Percentiles rank a stretch among this genome's conserved stretches.
These are phyloP conservation scores for Plicaturopsis crispa DNA, from an alignment of 768 basidiomycete species.

Conservation along the genomic window DNA sequence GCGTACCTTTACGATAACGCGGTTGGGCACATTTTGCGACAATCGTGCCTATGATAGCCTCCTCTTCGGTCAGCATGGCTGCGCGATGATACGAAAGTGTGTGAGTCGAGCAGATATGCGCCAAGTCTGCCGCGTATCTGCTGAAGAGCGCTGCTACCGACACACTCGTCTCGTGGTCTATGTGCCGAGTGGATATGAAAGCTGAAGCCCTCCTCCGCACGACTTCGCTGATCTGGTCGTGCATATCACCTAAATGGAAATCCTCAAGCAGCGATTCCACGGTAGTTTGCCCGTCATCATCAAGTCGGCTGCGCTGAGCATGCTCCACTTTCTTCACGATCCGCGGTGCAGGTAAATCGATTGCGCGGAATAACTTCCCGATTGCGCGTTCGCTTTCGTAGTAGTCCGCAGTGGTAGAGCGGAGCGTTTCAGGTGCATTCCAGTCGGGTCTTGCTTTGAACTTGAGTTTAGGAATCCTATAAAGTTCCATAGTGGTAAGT, in stretches of 20 bases:
- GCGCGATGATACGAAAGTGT: constrained; percentile 35
- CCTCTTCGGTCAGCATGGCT: constrained; percentile 49
- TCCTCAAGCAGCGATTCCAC: constrained; percentile 4
- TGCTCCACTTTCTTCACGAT: not conserved
- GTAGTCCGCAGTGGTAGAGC: constrained; percentile 18
- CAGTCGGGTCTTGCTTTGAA: constrained; percentile 45
- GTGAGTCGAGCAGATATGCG: constrained; percentile 37
- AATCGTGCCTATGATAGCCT: constrained; percentile 61
- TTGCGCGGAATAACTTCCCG: constrained; percentile 53
- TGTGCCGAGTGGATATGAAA: constrained; percentile 11
- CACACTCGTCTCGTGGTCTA: constrained; percentile 4
- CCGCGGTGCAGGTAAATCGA: constrained; percentile 39
- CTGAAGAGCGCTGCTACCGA: constrained; percentile 13
- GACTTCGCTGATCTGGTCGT: constrained; percentile 6
- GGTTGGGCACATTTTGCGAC: constrained; percentile 54
- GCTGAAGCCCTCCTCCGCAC: constrained; percentile 13
- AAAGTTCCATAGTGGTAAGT: not conserved
- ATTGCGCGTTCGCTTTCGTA: constrained; percentile 51
- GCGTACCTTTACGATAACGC: constrained; percentile 33
- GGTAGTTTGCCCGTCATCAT: not conserved
- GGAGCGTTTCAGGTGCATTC: constrained; percentile 54
- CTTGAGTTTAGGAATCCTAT: constrained; percentile 42
- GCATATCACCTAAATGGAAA: constrained; percentile 8
- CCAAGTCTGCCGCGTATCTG: constrained; percentile 38
- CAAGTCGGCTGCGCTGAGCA: not conserved